These are phyloP conservation scores for carrot (Daucus carota) DNA, from an alignment of 129 eudicot species.

Conservation along the genomic window DNA sequence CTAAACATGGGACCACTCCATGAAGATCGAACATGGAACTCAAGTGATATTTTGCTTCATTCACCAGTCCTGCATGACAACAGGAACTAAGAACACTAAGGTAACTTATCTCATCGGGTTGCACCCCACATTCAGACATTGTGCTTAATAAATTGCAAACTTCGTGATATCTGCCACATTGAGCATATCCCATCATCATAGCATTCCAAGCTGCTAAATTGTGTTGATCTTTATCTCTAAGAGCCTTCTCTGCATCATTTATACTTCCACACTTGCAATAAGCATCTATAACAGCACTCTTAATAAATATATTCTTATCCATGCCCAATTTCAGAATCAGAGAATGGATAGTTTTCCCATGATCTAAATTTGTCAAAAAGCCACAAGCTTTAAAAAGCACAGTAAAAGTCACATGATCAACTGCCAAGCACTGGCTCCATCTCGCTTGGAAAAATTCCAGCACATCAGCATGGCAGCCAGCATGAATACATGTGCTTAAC, in stretches of 20 bases:
- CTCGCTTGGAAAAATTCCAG: slow-evolving; percentile 23
- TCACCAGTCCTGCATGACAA: slow-evolving; percentile 39
- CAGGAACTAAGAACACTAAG: slow-evolving; percentile 44
- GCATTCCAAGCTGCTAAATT: slow-evolving; percentile 55
- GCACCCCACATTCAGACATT: slow-evolving; percentile 19
- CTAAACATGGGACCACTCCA: slow-evolving; percentile 35
- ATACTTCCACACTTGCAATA: slow-evolving; percentile 48
- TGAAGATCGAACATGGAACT: slow-evolving; percentile 37
- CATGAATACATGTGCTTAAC: slow-evolving; percentile 22
- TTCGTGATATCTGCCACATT: slow-evolving; percentile 31
- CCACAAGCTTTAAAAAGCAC: slow-evolving; percentile 45
- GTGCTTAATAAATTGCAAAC: slow-evolving; percentile 18
- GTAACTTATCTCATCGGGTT: slow-evolving; percentile 47
- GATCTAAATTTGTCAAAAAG: slow-evolving; percentile 35
- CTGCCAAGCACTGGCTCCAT: slow-evolving; percentile 26
- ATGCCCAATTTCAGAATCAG: slow-evolving; percentile 31
- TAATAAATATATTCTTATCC: slow-evolving; percentile 24
- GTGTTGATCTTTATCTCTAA: slow-evolving; percentile 7
- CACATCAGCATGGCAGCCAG: slow-evolving; percentile 27
- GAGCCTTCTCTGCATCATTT: slow-evolving; percentile 28
- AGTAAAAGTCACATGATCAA: slow-evolving; percentile 24
- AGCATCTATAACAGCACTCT: slow-evolving; percentile 35
- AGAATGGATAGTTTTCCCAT: slow-evolving; percentile 33
- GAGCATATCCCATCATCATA: slow-evolving; percentile 45
- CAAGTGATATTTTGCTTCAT: slow-evolving; percentile 30